These are phyloP conservation scores for Cryomyces antarcticus DNA, from an alignment of 495 filamentous ascomycete genomes.

Conservation along the genomic window DNA sequence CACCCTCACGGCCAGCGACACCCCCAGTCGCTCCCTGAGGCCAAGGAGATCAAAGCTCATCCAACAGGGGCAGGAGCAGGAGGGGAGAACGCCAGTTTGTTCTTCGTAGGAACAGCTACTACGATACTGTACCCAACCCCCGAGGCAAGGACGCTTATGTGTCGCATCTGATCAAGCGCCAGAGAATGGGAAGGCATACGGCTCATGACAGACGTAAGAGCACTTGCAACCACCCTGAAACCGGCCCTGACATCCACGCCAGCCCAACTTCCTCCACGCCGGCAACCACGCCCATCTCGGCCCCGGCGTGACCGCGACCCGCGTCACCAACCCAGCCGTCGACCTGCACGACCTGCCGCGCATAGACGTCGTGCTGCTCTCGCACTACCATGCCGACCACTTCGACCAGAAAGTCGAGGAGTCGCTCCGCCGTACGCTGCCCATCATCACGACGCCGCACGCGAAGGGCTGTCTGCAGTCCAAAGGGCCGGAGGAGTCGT, in stretches of 20 bases:
- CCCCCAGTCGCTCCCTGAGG: constrained; percentile 12
- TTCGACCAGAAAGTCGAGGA: constrained; percentile 44
- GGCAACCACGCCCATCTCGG: constrained; percentile 50
- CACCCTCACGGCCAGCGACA: not conserved
- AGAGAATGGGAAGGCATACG: constrained; percentile 40
- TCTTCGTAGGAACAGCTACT: constrained; percentile 48
- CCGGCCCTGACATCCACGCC: not conserved
- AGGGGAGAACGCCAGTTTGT: constrained; percentile 25
- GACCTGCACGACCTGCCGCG: constrained; percentile 39
- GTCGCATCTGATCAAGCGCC: constrained; percentile 1
- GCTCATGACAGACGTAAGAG: constrained; percentile 36
- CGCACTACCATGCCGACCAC: constrained; percentile 46
- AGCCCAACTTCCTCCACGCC: constrained; percentile 49
- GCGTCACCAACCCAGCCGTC: constrained; percentile 37
- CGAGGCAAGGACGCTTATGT: not conserved
- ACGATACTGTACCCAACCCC: constrained; percentile 29
- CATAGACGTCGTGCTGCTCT: constrained; percentile 39
- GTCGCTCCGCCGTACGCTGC: constrained; percentile 32
- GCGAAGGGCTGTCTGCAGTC: constrained; percentile 30
- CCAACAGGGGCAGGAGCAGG: constrained; percentile 15
- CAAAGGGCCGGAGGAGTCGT: constrained; percentile 24
- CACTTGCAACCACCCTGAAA: not conserved
- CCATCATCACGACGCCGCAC: constrained; percentile 47
- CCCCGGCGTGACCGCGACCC: constrained; percentile 28
- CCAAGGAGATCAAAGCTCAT: constrained; percentile 24